Base-by-base conservation (phyloP, 805 yeast genomes). In the Wickerhamomyces rabaulensis region DNA sequence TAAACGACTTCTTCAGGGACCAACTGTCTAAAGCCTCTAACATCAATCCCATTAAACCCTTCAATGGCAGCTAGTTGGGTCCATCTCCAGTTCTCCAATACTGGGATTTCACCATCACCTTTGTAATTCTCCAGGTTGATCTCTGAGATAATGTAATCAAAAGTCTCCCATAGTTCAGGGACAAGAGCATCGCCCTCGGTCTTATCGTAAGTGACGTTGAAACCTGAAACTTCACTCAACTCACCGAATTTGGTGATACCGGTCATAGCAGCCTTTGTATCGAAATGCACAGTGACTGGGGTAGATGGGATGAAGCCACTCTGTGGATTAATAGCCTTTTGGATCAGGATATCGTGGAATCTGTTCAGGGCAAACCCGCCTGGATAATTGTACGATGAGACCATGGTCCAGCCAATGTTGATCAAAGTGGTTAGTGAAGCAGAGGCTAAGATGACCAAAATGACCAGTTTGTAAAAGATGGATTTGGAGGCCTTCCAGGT, bases 181-280 rank as follows among this genome's bases (percentile, higher is more conserved):
- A 86, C 61, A 4, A 52, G 62, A 0, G 52, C 56, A 3, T 51
- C 51, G 42, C 74, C 69, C 60, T 92, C 97, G 0, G 94, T 78
- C 59, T 84, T 89, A 63, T 92, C 97, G 59, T 88, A 92, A 9
- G 49, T 61, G 39, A 75, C 60, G 36, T 60, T 58, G 25, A 58
- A 41, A 6, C 52, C 41, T 37, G 64, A 55, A 3, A 39, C 20
- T 4, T 55, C 62, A 13, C 51, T 74, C 5, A 85, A 53, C 58
- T 90, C 84, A 0, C 83, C 83, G 66, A 92, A 92, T 44, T 79
- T 71, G 3, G 91, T 78, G 4, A 82, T 83, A 9, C 98, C 98
- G 1, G 92, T 80, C 94, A 88, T 89, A 57, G 96, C 87, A 0
- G 92, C 75, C 0, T 86, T 78, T 3, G 84, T 82, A 56, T 87